Evolutionary conservation across 2,329 filamentous ascomycete species (phyloP).

Genomic region (Claviceps sp.): DNA sequence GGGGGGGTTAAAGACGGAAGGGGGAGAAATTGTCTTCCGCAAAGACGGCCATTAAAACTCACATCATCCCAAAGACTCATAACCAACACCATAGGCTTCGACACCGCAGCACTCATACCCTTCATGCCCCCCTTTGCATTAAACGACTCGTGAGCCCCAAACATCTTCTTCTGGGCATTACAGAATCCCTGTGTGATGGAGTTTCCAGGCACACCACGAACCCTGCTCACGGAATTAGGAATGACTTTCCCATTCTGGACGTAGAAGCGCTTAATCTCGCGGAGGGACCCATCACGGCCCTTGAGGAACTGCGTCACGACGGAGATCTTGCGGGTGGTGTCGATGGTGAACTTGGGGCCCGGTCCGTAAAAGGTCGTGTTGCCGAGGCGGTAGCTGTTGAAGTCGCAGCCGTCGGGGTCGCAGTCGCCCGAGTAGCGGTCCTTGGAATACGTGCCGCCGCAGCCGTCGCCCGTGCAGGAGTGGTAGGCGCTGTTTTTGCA

Average conservation of each 20-base stretch:
- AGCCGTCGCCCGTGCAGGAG: conserved; percentile 36
- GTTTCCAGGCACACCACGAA: conserved; percentile 27
- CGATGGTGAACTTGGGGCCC: conserved; percentile 38
- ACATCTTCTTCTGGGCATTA: conserved; percentile 40
- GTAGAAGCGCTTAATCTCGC: conserved; percentile 51
- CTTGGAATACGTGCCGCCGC: conserved; percentile 36
- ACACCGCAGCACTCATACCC: conserved; percentile 36
- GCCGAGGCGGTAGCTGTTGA: conserved; percentile 56
- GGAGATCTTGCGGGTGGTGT: conserved; percentile 46
- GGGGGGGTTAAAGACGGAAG: too few species aligned
- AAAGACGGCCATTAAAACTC: conserved; percentile 7
- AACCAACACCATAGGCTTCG: conserved; percentile 32
- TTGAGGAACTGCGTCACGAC: conserved; percentile 53
- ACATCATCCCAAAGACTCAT: conserved; percentile 47
- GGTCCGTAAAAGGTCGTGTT: conserved; percentile 48
- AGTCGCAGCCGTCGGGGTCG: conserved; percentile 58
- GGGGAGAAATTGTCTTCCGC: neutral
- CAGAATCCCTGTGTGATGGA: conserved; percentile 46
- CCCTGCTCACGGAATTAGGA: conserved; percentile 8
- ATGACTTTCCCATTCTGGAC: conserved; percentile 48
- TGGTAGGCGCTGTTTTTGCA: conserved; percentile 38
- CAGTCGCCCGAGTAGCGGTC: conserved; percentile 49
- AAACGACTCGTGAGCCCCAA: conserved; percentile 42
- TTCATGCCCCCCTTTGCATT: conserved; percentile 40
- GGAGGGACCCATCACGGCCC: conserved; percentile 35